Base-by-base conservation (phyloP, 2,329 filamentous ascomycete genomes). In the Sclerotinia spermophila region DNA sequence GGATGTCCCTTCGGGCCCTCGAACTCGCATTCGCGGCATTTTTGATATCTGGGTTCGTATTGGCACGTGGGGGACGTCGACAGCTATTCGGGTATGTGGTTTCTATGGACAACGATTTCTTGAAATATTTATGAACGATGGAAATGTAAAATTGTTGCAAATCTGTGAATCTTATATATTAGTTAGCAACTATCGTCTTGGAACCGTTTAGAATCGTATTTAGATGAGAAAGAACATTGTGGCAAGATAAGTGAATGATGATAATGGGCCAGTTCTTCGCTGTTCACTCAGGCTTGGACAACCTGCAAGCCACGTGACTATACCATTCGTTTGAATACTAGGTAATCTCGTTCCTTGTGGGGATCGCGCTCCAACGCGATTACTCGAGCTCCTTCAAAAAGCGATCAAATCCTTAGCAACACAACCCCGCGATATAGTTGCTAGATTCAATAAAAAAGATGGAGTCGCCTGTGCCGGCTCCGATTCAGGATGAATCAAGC, bases 1-100 rank as follows among this genome's bases (percentile, higher is more conserved):
- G 45, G 90, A 89, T 61, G 89, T 88, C 73, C 93, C 93, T 58
- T 86, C 85, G 1, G 93, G 93, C 17, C 89, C 90, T 72, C 93
- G 89, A 64, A 95, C 87, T 72, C 93, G 88, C 71, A 96, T 84
- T 74, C 90, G 88, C 33, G 72, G 59, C 71, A 97, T 95, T 19
- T 44, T 30, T 72, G 61, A 71, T 67, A 55, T 53, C 33, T 67
- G 61, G 68, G 11, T 56, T 65, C 67, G 11, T 65, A 60, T 62
- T 68, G 33, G 42, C 40, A 48, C 58, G 56, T 69, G 67, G 58
- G 21, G 55, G 19, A 27, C 8, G 27, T 44, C 27, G 61, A 21
- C 45, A 44, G 40, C 30, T 42, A 48, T 27, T 44, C 19, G 40
- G 40, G 51, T 58, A 59, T n/a, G 13, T 38, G 38, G 35, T 40